A percentile compares a stretch with the other conserved stretches of the same genome.
phyloP scores from a whole-genome alignment of 1,139 yeast genomes.

The Suhomyces taliae region DNA sequence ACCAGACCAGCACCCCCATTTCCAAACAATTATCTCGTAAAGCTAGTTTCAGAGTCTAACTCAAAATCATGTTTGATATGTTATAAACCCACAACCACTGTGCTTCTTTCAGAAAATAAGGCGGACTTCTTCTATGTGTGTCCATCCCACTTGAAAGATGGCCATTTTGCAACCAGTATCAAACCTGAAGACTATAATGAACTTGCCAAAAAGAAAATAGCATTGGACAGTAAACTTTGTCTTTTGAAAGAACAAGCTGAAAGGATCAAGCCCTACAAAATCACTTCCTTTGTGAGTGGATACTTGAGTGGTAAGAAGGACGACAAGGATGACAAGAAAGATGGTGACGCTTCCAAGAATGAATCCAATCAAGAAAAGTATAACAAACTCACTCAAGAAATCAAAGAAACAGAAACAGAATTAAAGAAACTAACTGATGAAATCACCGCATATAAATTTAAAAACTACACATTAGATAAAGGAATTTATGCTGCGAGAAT shows the following conservation, averaged over 20 bases:
- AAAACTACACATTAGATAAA: slow-evolving; percentile 50
- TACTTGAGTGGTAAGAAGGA: slow-evolving; percentile 15
- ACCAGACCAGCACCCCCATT: slow-evolving; percentile 34
- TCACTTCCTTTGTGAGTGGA: slow-evolving; percentile 10
- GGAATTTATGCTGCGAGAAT: slow-evolving; percentile 56
- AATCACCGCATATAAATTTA: slow-evolving; percentile 34
- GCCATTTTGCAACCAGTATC: slow-evolving; percentile 58
- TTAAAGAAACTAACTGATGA: slow-evolving; percentile 13
- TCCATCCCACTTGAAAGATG: slow-evolving; percentile 60
- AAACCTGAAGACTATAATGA: slow-evolving; percentile 47
- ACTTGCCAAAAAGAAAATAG: slow-evolving; percentile 39
- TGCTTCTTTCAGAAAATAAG: slow-evolving; percentile 52
- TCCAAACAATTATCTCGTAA: slow-evolving; percentile 51
- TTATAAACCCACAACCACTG: slow-evolving; percentile 63
- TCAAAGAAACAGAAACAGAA: slow-evolving; percentile 21
- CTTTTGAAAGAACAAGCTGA: slow-evolving; percentile 17
- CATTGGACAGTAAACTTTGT: slow-evolving; percentile 25
- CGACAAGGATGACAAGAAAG: slow-evolving; percentile 15
- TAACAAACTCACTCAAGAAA: slow-evolving; percentile 10
- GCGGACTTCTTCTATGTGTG: slow-evolving; percentile 73
- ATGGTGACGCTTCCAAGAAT: slow-evolving; percentile 15
- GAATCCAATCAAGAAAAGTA: slow-evolving; percentile 18
- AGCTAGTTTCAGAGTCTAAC: slow-evolving; percentile 58
- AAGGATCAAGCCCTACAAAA: slow-evolving; percentile 32
- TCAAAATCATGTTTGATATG: slow-evolving; percentile 65